Conservation (phyloP, 768 basidiomycete genomes). For the Agaricus subrufescens region DNA sequence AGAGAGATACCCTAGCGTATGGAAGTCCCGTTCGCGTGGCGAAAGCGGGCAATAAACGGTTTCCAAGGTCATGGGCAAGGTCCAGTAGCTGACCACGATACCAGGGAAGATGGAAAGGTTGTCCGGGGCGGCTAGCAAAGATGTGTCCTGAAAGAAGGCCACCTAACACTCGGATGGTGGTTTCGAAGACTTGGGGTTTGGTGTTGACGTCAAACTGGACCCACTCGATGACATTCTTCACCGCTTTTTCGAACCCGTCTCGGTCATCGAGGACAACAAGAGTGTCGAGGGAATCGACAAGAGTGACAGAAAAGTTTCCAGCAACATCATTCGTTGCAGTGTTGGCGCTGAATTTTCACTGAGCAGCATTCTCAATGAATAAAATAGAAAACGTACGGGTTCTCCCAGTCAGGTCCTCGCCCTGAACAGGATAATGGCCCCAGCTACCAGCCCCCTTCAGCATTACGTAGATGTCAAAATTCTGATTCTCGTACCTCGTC, state of each 20-base stretch:
- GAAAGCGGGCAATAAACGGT: constrained; percentile 87
- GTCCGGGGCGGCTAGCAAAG: constrained; percentile 62
- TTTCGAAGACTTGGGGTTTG: constrained; percentile 98
- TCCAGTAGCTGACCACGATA: constrained; percentile 76
- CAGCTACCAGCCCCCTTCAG: constrained; percentile 42
- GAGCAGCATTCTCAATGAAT: background rate
- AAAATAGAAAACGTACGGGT: constrained; percentile 53
- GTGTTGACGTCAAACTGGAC: constrained; percentile 93
- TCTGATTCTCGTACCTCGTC: constrained; percentile 56
- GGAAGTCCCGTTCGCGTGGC: constrained; percentile 88
- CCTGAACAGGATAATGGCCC: constrained; percentile 84
- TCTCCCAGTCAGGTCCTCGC: constrained; percentile 81
- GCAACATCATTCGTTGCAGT: constrained; percentile 87
- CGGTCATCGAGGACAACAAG: constrained; percentile 84
- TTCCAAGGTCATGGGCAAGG: constrained; percentile 84
- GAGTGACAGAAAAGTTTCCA: constrained; percentile 86
- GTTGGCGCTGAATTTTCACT: constrained; percentile 45
- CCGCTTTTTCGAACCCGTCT: constrained; percentile 76
- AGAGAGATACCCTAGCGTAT: constrained; percentile 67
- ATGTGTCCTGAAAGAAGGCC: constrained; percentile 84
- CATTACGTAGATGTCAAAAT: background rate
- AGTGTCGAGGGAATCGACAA: constrained; percentile 82
- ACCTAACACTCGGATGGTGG: constrained; percentile 90
- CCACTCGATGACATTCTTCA: constrained; percentile 74
- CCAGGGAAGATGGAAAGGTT: constrained; percentile 77